Base-by-base conservation (phyloP, 83 land plant species). In the Diphasiastrum complanatum region DNA sequence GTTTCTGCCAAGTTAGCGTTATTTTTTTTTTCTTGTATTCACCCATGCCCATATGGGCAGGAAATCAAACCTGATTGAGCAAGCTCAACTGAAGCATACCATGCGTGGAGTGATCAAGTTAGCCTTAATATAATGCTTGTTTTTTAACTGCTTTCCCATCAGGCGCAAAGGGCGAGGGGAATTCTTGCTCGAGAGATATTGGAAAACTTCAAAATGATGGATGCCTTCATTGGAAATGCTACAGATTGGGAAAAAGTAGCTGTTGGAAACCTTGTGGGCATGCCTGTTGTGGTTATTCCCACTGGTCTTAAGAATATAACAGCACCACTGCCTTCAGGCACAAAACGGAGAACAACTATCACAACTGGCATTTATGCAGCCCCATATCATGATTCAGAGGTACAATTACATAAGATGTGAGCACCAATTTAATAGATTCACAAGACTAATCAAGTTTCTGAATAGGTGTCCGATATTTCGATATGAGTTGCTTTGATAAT, bases 231-330 rank as follows among this genome's bases (percentile, higher is more conserved):
- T 24, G 88, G 85, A 18, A 87, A 84, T 68, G 83, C 79, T 18
- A 84, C 85, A 27, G 93, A 87, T 58, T 87, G 93, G 93, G 89
- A 87, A 58, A 75, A 66, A 51, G 88, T 87, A n/a, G 75, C 82
- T 56, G n/a, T 87, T 61, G 85, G 93, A 45, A 87, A 87, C 65
- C 89, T 87, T 41, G 93, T 87, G 36, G 93, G 93, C 37, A 50
- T 87, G 75, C 93, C 93, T 16, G 78, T 87, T 5, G 51, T 81
- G 18, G 81, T 87, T 47, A 65, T 87, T 27, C 93, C 93, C 31
- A 72, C 85, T 2, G 93, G 93, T 33, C 70, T 84, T 16, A 79
- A 68, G 53, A 67, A 55, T 22, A 67, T 84, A 16, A 38, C 56
- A 11, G 56, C 73, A 45, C 65, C 81, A 34, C 81, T 78, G 4